These are phyloP conservation scores for Penicillium expansum DNA, from an alignment of 2,329 filamentous ascomycete genomes.

Conservation along the genomic window DNA sequence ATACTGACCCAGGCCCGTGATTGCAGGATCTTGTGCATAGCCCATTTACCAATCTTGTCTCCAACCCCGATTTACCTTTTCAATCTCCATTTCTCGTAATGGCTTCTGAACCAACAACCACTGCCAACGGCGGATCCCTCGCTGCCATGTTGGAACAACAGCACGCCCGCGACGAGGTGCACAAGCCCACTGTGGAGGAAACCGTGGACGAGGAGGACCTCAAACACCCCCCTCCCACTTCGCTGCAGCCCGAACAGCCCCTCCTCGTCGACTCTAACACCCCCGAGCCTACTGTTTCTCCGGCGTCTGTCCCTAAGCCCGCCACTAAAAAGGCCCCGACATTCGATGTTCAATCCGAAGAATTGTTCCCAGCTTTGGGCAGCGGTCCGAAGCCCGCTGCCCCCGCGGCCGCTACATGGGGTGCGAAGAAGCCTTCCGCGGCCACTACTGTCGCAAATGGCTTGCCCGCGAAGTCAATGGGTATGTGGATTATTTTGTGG, in stretches of 20 bases:
- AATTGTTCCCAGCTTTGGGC: constrained; percentile 90
- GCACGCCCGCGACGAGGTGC: constrained; percentile 52
- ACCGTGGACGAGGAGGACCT: constrained; percentile 74
- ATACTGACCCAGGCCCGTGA: constrained; percentile 18
- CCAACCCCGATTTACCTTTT: constrained; percentile 1
- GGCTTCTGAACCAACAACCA: constrained; percentile 34
- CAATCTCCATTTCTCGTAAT: constrained; percentile 23
- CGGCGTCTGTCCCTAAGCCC: constrained; percentile 39
- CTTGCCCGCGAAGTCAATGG: constrained; percentile 50
- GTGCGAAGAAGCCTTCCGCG: constrained; percentile 56
- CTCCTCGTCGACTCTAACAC: background rate
- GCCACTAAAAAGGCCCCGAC: constrained; percentile 43
- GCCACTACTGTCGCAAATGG: constrained; percentile 44
- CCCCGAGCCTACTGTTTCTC: constrained; percentile 27
- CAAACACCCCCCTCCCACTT: constrained; percentile 54
- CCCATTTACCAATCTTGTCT: constrained; percentile 1
- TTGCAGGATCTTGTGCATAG: constrained; percentile 19
- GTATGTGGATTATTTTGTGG: constrained; percentile 52
- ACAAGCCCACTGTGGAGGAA: constrained; percentile 74
- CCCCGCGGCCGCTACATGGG: constrained; percentile 72
- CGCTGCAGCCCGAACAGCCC: constrained; percentile 23
- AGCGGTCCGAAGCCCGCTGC: constrained; percentile 62
- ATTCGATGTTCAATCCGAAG: constrained; percentile 82
- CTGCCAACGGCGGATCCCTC: constrained; percentile 43
- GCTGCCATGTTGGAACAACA: constrained; percentile 55